Evolutionary conservation across 352 stramenopile species (phyloP).

Genomic region (Nothophytophthora sp.): DNA sequence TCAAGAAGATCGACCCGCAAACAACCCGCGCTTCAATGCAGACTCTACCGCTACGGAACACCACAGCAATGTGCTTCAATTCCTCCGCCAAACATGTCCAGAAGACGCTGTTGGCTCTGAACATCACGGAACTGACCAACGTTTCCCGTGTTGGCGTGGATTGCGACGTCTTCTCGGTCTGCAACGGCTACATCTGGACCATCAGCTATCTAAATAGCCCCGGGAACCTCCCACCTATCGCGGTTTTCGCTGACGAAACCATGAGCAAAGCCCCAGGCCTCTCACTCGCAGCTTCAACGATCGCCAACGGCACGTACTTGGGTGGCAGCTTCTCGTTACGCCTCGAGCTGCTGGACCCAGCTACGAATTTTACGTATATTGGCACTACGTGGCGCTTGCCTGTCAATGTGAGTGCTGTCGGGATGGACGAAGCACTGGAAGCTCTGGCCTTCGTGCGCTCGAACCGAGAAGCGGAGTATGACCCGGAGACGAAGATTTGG

Average conservation of each 20-base stretch:
- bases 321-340: slow-evolving; percentile 56
- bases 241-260: slow-evolving; percentile 35
- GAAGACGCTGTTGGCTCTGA: slow-evolving; percentile 32
- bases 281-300: slow-evolving; percentile 23
- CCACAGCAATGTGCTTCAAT: slow-evolving; percentile 48
- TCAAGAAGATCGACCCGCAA: slow-evolving; percentile 44
- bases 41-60: slow-evolving; percentile 38
- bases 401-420: slow-evolving; percentile 67
- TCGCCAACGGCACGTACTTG: slow-evolving; percentile 79
- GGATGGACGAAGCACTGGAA: slow-evolving; percentile 78
- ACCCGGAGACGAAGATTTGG: slow-evolving; percentile 49
- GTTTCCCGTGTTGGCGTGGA: slow-evolving; percentile 40
- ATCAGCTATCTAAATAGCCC: slow-evolving; percentile 66
- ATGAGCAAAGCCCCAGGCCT: slow-evolving; percentile 36
- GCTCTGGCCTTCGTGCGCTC: slow-evolving; percentile 66
- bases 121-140: slow-evolving; percentile 38
- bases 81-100: slow-evolving; percentile 23
- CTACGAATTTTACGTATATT: slow-evolving; percentile 33
- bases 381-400: slow-evolving; percentile 69
- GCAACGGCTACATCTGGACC: slow-evolving; percentile 68
- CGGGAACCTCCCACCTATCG: slow-evolving; percentile 62
- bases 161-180: slow-evolving; percentile 64
- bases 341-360: slow-evolving; percentile 51
- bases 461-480: slow-evolving; percentile 64
- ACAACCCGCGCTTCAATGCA: slow-evolving; percentile 51